Percentiles rank a stretch among this genome's conserved stretches.
These are phyloP conservation scores for Striga asiatica DNA, from an alignment of 257 asterid species.

Conservation along the genomic window DNA sequence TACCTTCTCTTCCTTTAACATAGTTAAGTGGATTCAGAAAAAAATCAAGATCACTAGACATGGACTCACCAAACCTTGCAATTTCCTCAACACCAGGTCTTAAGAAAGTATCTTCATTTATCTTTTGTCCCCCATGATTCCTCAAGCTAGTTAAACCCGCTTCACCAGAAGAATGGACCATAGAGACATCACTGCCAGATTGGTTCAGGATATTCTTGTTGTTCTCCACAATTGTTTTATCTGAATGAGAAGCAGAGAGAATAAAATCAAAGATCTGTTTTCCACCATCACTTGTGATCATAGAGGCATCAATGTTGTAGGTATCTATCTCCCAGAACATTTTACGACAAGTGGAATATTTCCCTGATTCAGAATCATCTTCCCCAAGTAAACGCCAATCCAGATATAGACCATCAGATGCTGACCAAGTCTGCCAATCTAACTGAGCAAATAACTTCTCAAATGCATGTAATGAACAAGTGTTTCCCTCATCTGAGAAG, in stretches of 20 bases:
- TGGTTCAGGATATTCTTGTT: slow-evolving; percentile 32
- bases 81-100: slow-evolving; percentile 31
- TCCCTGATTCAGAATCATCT: slow-evolving; percentile 29
- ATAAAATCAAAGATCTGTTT: slow-evolving; percentile 42
- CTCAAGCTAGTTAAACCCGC: slow-evolving; percentile 26
- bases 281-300: slow-evolving; percentile 30
- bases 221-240: slow-evolving; percentile 25
- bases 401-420: slow-evolving; percentile 72
- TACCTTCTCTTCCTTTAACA: slow-evolving; percentile 26
- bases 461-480: slow-evolving; percentile 31
- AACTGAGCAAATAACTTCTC: slow-evolving; percentile 44
- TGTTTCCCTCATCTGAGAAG: slow-evolving; percentile 29
- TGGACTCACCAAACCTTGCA: slow-evolving; percentile 36
- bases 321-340: slow-evolving; percentile 40
- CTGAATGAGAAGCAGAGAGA: slow-evolving; percentile 43
- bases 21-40: slow-evolving; percentile 44
- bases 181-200: slow-evolving; percentile 21
- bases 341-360: slow-evolving; percentile 37
- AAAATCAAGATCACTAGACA: slow-evolving; percentile 53
- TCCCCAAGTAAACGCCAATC: slow-evolving; percentile 80
- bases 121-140: slow-evolving; percentile 22
- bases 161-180: slow-evolving; percentile 24
- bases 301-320: slow-evolving; percentile 25
- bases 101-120: slow-evolving; percentile 23
- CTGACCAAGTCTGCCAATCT: slow-evolving; percentile 52